Percentiles rank a stretch among this genome's conserved stretches.
These are phyloP conservation scores for Hyaloscypha hepaticicola DNA, from an alignment of 495 filamentous ascomycete species.

Conservation along the genomic window DNA sequence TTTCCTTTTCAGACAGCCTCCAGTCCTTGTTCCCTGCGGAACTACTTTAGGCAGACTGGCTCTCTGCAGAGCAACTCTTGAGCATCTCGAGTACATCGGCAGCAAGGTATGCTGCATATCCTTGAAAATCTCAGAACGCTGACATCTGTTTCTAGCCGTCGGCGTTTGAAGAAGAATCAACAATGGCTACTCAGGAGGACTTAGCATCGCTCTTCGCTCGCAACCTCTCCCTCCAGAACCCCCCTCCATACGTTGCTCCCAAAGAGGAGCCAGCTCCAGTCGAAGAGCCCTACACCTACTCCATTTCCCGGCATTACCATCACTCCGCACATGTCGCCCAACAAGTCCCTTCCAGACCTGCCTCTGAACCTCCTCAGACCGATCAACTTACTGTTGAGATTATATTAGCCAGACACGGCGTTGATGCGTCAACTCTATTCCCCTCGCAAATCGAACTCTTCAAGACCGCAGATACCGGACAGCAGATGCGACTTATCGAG, in stretches of 20 bases:
- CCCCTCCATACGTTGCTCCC: conserved; percentile 33
- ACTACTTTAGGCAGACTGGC: conserved; percentile 23
- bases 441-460: conserved; percentile 61
- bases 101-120: conserved; percentile 34
- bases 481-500: conserved; percentile 60
- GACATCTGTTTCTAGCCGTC: conserved; percentile 13
- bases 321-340: conserved; percentile 60
- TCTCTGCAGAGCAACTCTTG: conserved; percentile 29
- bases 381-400: conserved; percentile 45
- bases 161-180: conserved; percentile 21
- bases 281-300: conserved; percentile 53
- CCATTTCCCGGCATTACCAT: conserved; percentile 72
- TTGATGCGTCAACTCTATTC: conserved; percentile 55
- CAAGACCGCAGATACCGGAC: conserved; percentile 54
- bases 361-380: conserved; percentile 48
- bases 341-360: conserved; percentile 39
- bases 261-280: conserved; percentile 23
- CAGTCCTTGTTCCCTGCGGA: conserved; percentile 24
- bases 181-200: conserved; percentile 60
- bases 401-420: conserved; percentile 48
- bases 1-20: conserved; percentile 32
- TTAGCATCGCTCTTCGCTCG: conserved; percentile 65
- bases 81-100: conserved; percentile 25
- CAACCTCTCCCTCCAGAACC: conserved; percentile 56
- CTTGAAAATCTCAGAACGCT: conserved; percentile 16